phyloP scores from a whole-genome alignment of 75 land plant genomes.

The Selaginella moellendorffii region DNA sequence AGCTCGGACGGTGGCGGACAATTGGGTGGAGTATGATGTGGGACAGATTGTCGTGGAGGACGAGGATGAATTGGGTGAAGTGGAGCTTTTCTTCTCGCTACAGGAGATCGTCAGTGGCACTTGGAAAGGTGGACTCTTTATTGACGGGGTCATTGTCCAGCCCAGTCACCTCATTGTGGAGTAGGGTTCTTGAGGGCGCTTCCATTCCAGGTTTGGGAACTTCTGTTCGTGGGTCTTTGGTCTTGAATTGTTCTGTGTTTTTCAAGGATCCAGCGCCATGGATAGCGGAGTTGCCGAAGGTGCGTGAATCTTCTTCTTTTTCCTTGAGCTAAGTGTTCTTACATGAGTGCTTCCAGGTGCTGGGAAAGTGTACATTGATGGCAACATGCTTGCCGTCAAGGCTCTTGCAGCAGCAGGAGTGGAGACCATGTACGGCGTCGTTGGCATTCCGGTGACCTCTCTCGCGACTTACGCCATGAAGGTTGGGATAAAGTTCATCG shows the following conservation, averaged over 20 bases:
- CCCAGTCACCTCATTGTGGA: too few relatives aligned
- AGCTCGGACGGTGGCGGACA: conserved; percentile 27
- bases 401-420: neutral
- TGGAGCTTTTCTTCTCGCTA: conserved; percentile 48
- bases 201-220: too few relatives aligned
- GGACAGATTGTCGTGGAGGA: conserved; percentile 40
- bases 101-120: conserved; percentile 64
- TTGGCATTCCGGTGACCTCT: conserved; percentile 2
- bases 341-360: neutral
- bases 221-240: too few relatives aligned
- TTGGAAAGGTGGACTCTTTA: conserved; percentile 65
- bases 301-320: too few relatives aligned
- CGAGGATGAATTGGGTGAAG: conserved; percentile 18
- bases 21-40: conserved; percentile 47
- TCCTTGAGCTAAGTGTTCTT: neutral
- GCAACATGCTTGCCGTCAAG: conserved; percentile 4
- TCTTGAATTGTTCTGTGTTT: too few relatives aligned
- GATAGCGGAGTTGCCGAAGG: too few relatives aligned
- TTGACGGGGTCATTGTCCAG: conserved; percentile 7
- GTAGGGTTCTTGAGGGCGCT: too few relatives aligned
- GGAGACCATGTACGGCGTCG: neutral
- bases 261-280: too few relatives aligned
- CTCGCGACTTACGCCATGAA: conserved; percentile 1
- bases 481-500: neutral
- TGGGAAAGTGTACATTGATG: neutral